Base-by-base conservation (phyloP, 1,284 basidiomycete genomes). In the Ustilago hordei region DNA sequence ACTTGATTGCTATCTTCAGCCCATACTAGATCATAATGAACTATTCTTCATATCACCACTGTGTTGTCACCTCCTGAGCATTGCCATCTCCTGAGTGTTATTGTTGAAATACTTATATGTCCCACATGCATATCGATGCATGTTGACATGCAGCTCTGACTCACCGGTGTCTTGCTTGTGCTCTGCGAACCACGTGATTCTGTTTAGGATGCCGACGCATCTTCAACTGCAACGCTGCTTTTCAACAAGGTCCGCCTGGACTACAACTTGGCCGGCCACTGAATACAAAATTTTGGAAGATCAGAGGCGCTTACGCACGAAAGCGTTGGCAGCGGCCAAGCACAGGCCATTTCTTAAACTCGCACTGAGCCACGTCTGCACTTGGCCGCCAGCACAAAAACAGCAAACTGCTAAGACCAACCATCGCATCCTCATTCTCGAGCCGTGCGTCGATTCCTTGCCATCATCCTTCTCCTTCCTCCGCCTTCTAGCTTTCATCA, bases 351-450 rank as follows among this genome's bases (percentile, higher is more conserved):
- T 41, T 34, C 6, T 11, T 60, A n/a, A 12, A 17, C 11, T 7
- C 8, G 8, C 52, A 61, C 39, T 52, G 52, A 56, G 69, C 64
- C 60, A 66, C 67, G 67, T 69, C 67, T 68, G 60, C 66, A 68
- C 31, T 62, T 48, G 43, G 43, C 34, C 56, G n/a, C 28, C 48
- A 50, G 48, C 48, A 11, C 5, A 50, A 13, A 50, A 28, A 8
- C 31, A 50, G n/a, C 41, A 45, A 17, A 45, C 48, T 60, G 47
- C 58, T 43, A 54, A 60, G 39, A 60, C 59, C 59, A 60, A 8
- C 58, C 34, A 55, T 55, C 54, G 19, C 55, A 55, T 36, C 50
- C 31, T 35, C 28, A 52, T 6, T 4, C 50, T 52, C 50, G 28
- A 13, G 23, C 50, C 52, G 52, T 54, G 35, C 35, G n/a, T 54